Conservation (phyloP, 306 rosid species). For the Elaeagnus macrophylla region DNA sequence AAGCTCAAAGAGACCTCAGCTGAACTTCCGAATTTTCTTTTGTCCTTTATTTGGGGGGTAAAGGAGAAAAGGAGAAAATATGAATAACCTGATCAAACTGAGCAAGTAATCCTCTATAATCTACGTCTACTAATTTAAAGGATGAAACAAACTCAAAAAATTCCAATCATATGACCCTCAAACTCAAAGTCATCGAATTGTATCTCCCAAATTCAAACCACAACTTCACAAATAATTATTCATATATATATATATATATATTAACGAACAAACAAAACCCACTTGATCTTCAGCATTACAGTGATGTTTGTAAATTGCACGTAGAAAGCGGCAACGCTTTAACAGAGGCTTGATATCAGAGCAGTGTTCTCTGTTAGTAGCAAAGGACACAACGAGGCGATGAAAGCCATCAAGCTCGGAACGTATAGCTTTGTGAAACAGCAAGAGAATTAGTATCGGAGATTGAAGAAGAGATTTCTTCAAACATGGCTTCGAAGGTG, state of each 20-base stretch:
- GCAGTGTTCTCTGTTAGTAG: conserved; percentile 5
- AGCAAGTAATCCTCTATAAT: no score
- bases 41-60: no score
- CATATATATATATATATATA: no score
- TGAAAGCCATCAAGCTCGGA: conserved; percentile 41
- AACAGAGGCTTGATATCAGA: conserved; percentile 13
- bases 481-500: conserved; percentile 16
- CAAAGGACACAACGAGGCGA: conserved; percentile 27
- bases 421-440: conserved; percentile 42
- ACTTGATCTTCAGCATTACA: conserved; percentile 27
- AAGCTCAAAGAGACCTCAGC: no score
- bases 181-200: no score
- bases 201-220: not conserved
- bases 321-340: conserved; percentile 17
- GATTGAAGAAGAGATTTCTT: conserved; percentile 25
- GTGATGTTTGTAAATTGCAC: conserved; percentile 21
- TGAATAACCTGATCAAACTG: no score
- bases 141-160: no score
- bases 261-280: not conserved
- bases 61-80: no score
- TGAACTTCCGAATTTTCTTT: no score
- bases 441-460: conserved; percentile 37
- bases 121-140: no score
- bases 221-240: not conserved
- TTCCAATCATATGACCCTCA: no score